Percentiles rank a stretch among this genome's conserved stretches.
These are phyloP conservation scores for Zopfia rhizophila DNA, from an alignment of 2,329 filamentous ascomycete species.

Conservation along the genomic window DNA sequence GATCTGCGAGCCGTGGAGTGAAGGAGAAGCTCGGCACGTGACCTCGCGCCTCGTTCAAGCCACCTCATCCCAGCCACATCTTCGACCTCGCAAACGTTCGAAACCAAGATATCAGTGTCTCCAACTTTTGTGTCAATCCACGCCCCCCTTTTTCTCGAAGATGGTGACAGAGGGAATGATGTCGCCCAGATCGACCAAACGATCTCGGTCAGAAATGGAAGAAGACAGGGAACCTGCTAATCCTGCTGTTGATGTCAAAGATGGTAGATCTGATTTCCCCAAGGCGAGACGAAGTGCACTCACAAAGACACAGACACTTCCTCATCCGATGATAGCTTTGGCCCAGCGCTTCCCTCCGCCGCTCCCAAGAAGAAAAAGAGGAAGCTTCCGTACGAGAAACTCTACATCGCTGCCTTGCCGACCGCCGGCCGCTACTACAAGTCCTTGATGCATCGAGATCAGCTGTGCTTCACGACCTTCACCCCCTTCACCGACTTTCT, in stretches of 20 bases:
- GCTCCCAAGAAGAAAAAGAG: slow-evolving; percentile 88
- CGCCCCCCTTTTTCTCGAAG: no score
- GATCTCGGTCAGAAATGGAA: slow-evolving; percentile 36
- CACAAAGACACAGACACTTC: slow-evolving; percentile 68
- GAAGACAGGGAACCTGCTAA: slow-evolving; percentile 22
- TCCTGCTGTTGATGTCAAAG: slow-evolving; percentile 14
- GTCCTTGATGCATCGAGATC: slow-evolving; percentile 98
- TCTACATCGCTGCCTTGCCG: slow-evolving; percentile 91
- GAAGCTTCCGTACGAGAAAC: slow-evolving; percentile 91
- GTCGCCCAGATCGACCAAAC: slow-evolving; percentile 24
- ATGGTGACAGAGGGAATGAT: slow-evolving; percentile 20
- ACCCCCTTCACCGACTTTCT: slow-evolving; percentile 94
- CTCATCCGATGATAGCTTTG: slow-evolving; percentile 83
- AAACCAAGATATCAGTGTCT: no score
- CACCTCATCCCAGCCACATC: no score
- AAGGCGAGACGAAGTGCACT: slow-evolving; percentile 19
- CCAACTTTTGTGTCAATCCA: no score
- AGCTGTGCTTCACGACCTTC: slow-evolving; percentile 86
- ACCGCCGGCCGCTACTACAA: slow-evolving; percentile 86
- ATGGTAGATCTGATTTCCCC: slow-evolving; percentile 15
- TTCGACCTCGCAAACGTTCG: no score
- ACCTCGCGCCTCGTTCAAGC: no score
- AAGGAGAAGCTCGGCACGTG: no score
- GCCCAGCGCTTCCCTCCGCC: slow-evolving; percentile 85
- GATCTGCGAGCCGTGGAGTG: no score